Evolutionary conservation across 805 yeast genomes (phyloP).

Genomic region (Lipomyces kockii): DNA sequence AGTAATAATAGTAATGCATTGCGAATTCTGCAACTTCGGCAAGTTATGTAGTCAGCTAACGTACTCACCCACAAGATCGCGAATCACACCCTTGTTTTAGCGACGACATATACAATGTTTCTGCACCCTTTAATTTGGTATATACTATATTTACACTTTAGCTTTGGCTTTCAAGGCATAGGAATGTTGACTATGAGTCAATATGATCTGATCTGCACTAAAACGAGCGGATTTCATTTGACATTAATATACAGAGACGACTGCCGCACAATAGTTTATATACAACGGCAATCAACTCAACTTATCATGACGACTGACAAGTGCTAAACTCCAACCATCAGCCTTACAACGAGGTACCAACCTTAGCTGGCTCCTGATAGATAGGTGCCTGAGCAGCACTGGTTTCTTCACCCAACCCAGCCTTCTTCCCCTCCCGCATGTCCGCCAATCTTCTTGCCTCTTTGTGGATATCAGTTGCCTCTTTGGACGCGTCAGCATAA

Average conservation of each 20-base stretch:
- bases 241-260: neutral
- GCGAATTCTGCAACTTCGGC: no score
- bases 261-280: neutral
- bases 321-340: neutral
- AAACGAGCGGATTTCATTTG: neutral
- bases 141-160: no score
- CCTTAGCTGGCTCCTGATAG: neutral
- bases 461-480: conserved; percentile 66
- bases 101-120: no score
- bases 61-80: no score
- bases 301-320: neutral
- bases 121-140: no score
- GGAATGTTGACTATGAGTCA: neutral
- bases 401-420: neutral
- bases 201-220: neutral
- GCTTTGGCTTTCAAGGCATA: neutral
- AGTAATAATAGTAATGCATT: no score
- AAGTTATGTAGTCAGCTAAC: no score
- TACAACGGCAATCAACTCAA: neutral
- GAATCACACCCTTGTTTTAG: no score
- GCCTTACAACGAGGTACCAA: conserved; percentile 4
- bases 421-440: conserved; percentile 51
- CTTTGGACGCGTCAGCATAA: conserved; percentile 60
- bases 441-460: conserved; percentile 76
- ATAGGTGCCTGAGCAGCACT: neutral